Percentiles rank a stretch among this genome's conserved stretches.
Conservation (phyloP, 169 alveolate species). For the Babesia gibsoni region DNA sequence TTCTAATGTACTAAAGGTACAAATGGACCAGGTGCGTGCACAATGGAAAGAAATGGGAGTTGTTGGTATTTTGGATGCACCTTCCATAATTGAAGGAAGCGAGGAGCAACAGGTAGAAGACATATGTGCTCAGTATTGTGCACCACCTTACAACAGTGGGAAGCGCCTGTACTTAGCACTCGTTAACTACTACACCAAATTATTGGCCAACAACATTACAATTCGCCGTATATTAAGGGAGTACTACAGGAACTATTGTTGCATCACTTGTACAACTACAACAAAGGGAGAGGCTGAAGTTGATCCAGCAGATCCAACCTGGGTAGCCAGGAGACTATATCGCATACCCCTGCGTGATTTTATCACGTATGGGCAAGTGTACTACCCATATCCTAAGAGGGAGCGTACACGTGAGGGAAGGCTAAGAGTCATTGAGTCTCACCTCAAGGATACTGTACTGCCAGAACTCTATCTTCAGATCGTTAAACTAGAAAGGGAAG, state of each 20-base stretch:
- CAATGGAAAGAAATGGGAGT: slow-evolving; percentile 26
- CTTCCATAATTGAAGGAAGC: slow-evolving; percentile 57
- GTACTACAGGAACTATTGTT: slow-evolving; percentile 65
- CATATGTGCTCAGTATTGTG: slow-evolving; percentile 57
- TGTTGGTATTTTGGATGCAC: slow-evolving; percentile 28
- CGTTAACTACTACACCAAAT: slow-evolving; percentile 67
- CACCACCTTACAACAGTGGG: slow-evolving; percentile 59
- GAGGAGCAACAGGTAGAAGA: slow-evolving; percentile 69
- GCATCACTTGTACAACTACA: slow-evolving; percentile 71
- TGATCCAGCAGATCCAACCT: slow-evolving; percentile 64
- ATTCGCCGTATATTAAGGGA: slow-evolving; percentile 65
- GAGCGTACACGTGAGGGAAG: slow-evolving; percentile 12
- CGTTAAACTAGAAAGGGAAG: slow-evolving; percentile 66
- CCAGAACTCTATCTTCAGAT: slow-evolving; percentile 63
- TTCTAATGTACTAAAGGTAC: slow-evolving; percentile 28
- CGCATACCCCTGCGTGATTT: slow-evolving; percentile 62
- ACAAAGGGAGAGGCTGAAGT: slow-evolving; percentile 68
- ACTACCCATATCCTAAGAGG: slow-evolving; percentile 41
- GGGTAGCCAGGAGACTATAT: slow-evolving; percentile 56
- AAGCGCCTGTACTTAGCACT: slow-evolving; percentile 66
- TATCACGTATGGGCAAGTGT: slow-evolving; percentile 7
- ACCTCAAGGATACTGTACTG: slow-evolving; percentile 16
- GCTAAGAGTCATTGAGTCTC: slow-evolving; percentile 3
- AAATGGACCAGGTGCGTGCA: slow-evolving; percentile 33
- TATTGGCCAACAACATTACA: slow-evolving; percentile 66